phyloP scores from a whole-genome alignment of 2,329 filamentous ascomycete genomes.

The Exophiala alcalophila region DNA sequence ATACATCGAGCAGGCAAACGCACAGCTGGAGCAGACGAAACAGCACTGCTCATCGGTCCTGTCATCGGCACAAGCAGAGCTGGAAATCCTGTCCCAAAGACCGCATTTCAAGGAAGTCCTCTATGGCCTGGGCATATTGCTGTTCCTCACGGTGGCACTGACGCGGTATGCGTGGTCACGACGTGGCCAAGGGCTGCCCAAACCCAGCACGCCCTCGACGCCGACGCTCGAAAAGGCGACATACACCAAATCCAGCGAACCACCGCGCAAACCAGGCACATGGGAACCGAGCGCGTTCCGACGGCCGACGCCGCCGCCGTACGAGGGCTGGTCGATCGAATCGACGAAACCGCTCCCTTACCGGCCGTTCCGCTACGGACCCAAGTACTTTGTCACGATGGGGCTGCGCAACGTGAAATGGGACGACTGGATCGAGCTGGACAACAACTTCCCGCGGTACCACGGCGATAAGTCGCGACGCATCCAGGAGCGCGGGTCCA shows the following conservation, averaged over 20 bases:
- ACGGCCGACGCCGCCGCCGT: conserved; percentile 59
- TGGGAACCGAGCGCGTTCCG: conserved; percentile 60
- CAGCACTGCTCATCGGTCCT: conserved; percentile 20
- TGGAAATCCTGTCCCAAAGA: conserved; percentile 27
- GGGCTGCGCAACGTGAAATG: conserved; percentile 63
- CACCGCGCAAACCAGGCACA: conserved; percentile 38
- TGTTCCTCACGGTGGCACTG: conserved; percentile 25
- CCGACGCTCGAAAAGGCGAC: conserved; percentile 26
- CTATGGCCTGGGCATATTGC: conserved; percentile 36
- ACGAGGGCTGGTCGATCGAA: conserved; percentile 65
- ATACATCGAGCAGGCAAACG: conserved; percentile 18
- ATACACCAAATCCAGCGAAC: conserved; percentile 1
- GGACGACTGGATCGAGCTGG: conserved; percentile 78
- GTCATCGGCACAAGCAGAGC: conserved; percentile 19
- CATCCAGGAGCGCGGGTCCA: conserved; percentile 63
- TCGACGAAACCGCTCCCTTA: conserved; percentile 73
- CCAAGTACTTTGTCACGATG: conserved; percentile 74
- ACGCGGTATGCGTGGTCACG: conserved; percentile 23
- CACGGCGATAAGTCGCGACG: conserved; percentile 69
- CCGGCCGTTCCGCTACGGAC: conserved; percentile 73
- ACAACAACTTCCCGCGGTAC: conserved; percentile 71
- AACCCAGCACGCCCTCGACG: conserved; percentile 12
- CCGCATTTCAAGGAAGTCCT: conserved; percentile 29
- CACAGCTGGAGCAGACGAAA: conserved; percentile 14
- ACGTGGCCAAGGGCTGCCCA: neutral